Evolutionary conservation across 495 filamentous ascomycete genomes (phyloP).

Genomic region (Penicillium canariense): DNA sequence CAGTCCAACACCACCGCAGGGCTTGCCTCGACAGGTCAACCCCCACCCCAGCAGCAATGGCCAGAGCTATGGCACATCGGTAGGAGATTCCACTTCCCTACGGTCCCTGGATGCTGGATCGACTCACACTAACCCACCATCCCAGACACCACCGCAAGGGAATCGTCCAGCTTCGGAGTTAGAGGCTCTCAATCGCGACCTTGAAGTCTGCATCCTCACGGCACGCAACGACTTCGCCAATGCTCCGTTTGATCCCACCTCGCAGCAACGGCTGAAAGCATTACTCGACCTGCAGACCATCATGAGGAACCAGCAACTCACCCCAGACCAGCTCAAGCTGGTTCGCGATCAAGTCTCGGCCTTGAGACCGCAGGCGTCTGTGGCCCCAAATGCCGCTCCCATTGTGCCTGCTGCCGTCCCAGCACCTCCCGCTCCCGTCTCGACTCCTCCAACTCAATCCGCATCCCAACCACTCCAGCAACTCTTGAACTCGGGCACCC

Average conservation of each 20-base stretch:
- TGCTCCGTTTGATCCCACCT: slow-evolving; percentile 67
- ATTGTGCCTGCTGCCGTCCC: slow-evolving; percentile 9
- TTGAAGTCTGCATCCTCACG: slow-evolving; percentile 68
- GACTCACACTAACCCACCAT: not conserved
- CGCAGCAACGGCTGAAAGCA: slow-evolving; percentile 77
- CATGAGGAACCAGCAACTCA: slow-evolving; percentile 73
- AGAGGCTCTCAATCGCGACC: slow-evolving; percentile 75
- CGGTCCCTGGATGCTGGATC: too few species aligned
- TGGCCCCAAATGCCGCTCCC: slow-evolving; percentile 20
- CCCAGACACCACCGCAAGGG: slow-evolving; percentile 36
- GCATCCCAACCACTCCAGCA: slow-evolving; percentile 42
- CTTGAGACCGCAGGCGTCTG: slow-evolving; percentile 43
- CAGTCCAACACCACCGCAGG: slow-evolving; percentile 67
- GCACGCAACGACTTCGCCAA: slow-evolving; percentile 69
- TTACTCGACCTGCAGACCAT: slow-evolving; percentile 82
- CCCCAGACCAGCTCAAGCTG: slow-evolving; percentile 73
- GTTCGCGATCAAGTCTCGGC: slow-evolving; percentile 77
- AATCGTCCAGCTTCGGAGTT: slow-evolving; percentile 46
- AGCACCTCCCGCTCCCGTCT: slow-evolving; percentile 21
- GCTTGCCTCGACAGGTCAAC: slow-evolving; percentile 38
- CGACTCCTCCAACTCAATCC: slow-evolving; percentile 35
- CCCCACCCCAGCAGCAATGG: slow-evolving; percentile 35
- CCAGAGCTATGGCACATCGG: slow-evolving; percentile 33
- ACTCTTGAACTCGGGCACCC: slow-evolving; percentile 45
- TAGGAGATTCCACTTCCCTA: slow-evolving; percentile 14